A percentile compares a stretch with the other conserved stretches of the same genome.
Conservation (phyloP, 1,284 basidiomycete species). For the Fomitopsis schrenkii region DNA sequence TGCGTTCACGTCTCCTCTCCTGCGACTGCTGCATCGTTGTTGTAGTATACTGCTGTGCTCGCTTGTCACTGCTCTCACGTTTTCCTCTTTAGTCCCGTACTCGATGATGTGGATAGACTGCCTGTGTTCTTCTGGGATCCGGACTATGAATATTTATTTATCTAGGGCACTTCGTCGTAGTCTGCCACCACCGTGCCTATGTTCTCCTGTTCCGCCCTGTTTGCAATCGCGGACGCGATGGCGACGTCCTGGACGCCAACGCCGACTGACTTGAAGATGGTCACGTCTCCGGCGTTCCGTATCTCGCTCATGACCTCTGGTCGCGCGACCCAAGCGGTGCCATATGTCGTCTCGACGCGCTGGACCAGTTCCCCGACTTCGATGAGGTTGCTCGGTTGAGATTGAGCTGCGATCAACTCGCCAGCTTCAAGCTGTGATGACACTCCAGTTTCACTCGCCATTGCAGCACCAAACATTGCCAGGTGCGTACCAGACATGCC, state of each 20-base stretch:
- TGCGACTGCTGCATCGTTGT: background rate
- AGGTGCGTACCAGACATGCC: slow-evolving; percentile 45
- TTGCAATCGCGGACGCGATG: slow-evolving; percentile 48
- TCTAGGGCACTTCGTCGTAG: slow-evolving; percentile 29
- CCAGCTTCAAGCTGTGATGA: slow-evolving; percentile 60
- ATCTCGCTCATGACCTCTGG: slow-evolving; percentile 26
- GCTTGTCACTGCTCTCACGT: background rate
- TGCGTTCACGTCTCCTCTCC: background rate
- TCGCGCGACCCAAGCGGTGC: slow-evolving; percentile 11
- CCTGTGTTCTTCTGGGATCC: background rate
- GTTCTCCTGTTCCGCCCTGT: slow-evolving; percentile 34
- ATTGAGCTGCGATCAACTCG: slow-evolving; percentile 59
- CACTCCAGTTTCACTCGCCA: background rate
- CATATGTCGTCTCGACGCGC: slow-evolving; percentile 10
- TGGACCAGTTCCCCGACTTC: slow-evolving; percentile 63
- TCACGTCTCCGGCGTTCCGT: slow-evolving; percentile 41
- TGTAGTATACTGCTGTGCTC: background rate
- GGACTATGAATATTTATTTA: slow-evolving; percentile 3
- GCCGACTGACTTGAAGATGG: slow-evolving; percentile 78
- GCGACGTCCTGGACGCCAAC: slow-evolving; percentile 75
- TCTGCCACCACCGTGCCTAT: slow-evolving; percentile 34
- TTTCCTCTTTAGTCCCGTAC: background rate
- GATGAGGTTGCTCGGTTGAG: slow-evolving; percentile 34
- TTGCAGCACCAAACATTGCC: background rate
- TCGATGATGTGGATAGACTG: background rate